Percentiles rank a stretch among this genome's conserved stretches.
phyloP scores from a whole-genome alignment of 2,329 filamentous ascomycete species.

The Xylaria sp. region DNA sequence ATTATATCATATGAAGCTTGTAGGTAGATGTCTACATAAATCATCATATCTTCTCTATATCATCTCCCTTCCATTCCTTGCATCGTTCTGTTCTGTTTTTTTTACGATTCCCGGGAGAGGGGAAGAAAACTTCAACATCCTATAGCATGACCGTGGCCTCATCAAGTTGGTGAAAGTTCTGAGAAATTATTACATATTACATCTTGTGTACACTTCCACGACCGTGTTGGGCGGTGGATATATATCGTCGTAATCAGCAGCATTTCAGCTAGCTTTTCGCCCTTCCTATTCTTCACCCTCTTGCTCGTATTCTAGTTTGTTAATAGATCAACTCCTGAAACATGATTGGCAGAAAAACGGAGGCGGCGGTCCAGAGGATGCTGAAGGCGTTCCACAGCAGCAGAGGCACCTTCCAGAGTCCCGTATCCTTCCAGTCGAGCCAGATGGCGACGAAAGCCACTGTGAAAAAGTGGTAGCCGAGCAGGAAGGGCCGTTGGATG shows the following conservation, averaged over 20 bases:
- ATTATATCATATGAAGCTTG: constrained; percentile 10
- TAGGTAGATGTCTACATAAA: constrained; percentile 15
- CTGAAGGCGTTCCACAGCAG: constrained; percentile 72
- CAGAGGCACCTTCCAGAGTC: constrained; percentile 70
- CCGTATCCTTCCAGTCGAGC: constrained; percentile 64
- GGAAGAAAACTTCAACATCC: not conserved
- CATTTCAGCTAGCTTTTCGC: not conserved
- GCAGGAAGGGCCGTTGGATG: constrained; percentile 77
- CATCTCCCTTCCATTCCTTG: not conserved
- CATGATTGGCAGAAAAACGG: constrained; percentile 86
- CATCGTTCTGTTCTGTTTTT: not conserved
- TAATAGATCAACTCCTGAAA: constrained; percentile 68
- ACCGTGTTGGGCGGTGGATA: not conserved
- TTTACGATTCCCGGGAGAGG: not conserved
- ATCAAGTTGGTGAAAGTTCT: not conserved
- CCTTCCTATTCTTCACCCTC: not conserved
- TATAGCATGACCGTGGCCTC: constrained; percentile 9
- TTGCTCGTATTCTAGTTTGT: not conserved
- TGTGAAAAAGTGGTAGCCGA: constrained; percentile 93
- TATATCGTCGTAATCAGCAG: not conserved
- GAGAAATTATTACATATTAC: constrained; percentile 15
- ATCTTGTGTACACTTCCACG: not conserved
- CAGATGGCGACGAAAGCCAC: constrained; percentile 91
- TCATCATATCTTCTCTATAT: constrained; percentile 16
- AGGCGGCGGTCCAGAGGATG: constrained; percentile 82